Conservation (phyloP, 1,139 yeast genomes). For the Nematodospora anomalae region DNA sequence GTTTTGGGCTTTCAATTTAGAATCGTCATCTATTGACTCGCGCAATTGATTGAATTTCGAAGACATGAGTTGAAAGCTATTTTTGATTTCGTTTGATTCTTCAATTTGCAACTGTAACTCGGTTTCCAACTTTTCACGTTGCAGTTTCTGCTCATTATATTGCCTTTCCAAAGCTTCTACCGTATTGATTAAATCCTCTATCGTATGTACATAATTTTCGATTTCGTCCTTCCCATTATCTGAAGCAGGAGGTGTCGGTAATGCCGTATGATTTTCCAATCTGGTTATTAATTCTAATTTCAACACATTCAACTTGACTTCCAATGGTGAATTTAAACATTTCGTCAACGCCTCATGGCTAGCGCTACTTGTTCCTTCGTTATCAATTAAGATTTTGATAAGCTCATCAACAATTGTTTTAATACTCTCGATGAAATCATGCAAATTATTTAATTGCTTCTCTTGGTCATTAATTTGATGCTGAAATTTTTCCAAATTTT, state of each 20-base stretch:
- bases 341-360: slow-evolving; percentile 18
- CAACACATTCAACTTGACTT: slow-evolving; percentile 26
- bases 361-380: slow-evolving; percentile 20
- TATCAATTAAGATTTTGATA: slow-evolving; percentile 22
- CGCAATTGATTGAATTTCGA: slow-evolving; percentile 21
- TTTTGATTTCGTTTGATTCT: slow-evolving; percentile 23
- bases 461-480: slow-evolving; percentile 31
- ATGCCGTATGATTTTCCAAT: slow-evolving; percentile 9
- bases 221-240: slow-evolving; percentile 1
- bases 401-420: slow-evolving; percentile 24
- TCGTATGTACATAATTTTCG: slow-evolving; percentile 11
- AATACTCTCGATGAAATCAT: slow-evolving; percentile 19
- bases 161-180: slow-evolving; percentile 25
- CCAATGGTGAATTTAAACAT: slow-evolving; percentile 23
- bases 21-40: slow-evolving; percentile 11
- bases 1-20: slow-evolving; percentile 23
- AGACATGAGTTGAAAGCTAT: slow-evolving; percentile 20
- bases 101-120: slow-evolving; percentile 20
- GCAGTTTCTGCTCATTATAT: slow-evolving; percentile 22
- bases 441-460: slow-evolving; percentile 17
- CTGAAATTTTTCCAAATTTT: slow-evolving; percentile 37
- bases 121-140: slow-evolving; percentile 23
- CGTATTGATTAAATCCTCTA: slow-evolving; percentile 20
- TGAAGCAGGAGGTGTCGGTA: slow-evolving; percentile 1
- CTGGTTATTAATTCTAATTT: slow-evolving; percentile 23